These are phyloP conservation scores for Chlorociboria aeruginascens DNA, from an alignment of 495 filamentous ascomycete genomes.

Conservation along the genomic window DNA sequence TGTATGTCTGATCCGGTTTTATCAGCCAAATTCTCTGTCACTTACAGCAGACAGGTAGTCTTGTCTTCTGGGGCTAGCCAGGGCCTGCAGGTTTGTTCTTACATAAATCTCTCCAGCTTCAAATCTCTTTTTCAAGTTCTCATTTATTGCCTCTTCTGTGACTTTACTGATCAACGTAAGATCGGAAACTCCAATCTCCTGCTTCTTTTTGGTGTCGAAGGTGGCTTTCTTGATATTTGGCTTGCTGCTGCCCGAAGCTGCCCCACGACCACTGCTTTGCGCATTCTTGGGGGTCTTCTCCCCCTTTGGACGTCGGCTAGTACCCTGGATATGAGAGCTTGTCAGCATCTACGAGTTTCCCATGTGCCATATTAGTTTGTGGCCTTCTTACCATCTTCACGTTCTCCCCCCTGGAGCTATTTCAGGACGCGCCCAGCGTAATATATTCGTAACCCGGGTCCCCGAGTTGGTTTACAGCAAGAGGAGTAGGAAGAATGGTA, in stretches of 20 bases:
- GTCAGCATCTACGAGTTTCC: conserved; percentile 5
- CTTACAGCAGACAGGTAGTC: too few species aligned
- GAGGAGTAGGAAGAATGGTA: neutral
- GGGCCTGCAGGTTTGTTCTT: conserved; percentile 20
- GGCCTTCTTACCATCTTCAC: conserved; percentile 10
- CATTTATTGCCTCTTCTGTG: conserved; percentile 97
- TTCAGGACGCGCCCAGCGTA: conserved; percentile 8
- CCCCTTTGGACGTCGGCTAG: conserved; percentile 40
- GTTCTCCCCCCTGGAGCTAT: neutral
- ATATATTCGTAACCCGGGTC: neutral
- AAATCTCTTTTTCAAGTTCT: conserved; percentile 95
- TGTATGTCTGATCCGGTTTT: conserved; percentile 61
- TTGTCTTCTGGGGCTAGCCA: too few species aligned
- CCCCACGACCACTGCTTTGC: conserved; percentile 43
- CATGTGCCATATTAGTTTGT: neutral
- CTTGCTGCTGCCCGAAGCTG: conserved; percentile 34
- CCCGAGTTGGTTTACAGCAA: neutral
- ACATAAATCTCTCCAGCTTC: conserved; percentile 94
- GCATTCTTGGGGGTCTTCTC: conserved; percentile 53
- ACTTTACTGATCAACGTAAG: conserved; percentile 96
- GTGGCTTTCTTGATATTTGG: conserved; percentile 85
- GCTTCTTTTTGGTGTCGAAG: conserved; percentile 95
- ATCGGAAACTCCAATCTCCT: conserved; percentile 97
- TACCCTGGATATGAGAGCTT: conserved; percentile 27
- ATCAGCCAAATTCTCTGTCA: too few species aligned